phyloP scores from a whole-genome alignment of 2,329 filamentous ascomycete genomes.

The Plectosphaerella cucumerina region DNA sequence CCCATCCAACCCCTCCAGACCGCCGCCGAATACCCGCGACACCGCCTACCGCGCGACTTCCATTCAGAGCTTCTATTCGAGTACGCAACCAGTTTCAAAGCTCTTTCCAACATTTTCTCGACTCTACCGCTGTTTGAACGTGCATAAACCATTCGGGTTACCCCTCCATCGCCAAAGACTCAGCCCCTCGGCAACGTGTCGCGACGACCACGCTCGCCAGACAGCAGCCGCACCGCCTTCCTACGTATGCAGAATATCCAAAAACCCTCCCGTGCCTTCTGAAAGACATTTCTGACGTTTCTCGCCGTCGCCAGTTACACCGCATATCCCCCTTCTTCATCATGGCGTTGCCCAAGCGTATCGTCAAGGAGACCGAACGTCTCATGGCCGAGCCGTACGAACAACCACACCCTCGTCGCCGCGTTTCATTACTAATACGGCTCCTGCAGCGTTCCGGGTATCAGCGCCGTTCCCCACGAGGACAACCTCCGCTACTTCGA shows the following conservation, averaged over 20 bases:
- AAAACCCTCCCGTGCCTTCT: too few species aligned
- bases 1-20: background rate
- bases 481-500: constrained; percentile 98
- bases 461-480: constrained; percentile 91
- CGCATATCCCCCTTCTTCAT: constrained; percentile 4
- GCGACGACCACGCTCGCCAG: too few species aligned
- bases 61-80: too few species aligned
- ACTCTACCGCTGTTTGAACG: background rate
- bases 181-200: too few species aligned
- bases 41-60: too few species aligned
- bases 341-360: constrained; percentile 88
- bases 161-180: too few species aligned
- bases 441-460: constrained; percentile 75
- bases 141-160: constrained; percentile 4
- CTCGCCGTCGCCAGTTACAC: background rate
- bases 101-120: background rate
- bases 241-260: too few species aligned
- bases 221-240: too few species aligned
- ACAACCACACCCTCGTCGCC: background rate
- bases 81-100: background rate
- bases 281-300: background rate
- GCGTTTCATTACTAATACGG: background rate
- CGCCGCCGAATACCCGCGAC: background rate
- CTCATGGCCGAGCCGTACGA: constrained; percentile 92
- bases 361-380: constrained; percentile 97